Evolutionary conservation across 2,329 filamentous ascomycete genomes (phyloP).

Genomic region (Fusarium pseudocircinatum): DNA sequence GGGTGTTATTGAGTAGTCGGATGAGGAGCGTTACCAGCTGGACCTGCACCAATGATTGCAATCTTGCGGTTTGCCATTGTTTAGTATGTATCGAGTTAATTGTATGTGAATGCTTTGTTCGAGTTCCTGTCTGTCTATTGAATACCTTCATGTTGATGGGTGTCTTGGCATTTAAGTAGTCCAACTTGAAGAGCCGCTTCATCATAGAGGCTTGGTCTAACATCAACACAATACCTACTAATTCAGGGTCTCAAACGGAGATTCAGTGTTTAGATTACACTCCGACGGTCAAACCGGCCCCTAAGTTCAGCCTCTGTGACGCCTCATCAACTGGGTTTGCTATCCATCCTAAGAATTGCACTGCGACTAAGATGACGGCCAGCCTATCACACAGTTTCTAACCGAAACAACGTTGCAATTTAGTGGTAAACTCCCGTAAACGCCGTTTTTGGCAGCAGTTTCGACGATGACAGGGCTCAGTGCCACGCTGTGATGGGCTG

Average conservation of each 20-base stretch:
- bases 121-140: neutral
- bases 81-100: neutral
- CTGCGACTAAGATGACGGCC: neutral
- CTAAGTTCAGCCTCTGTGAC: constrained; percentile 16
- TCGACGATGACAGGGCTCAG: neutral
- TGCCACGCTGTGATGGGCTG: neutral
- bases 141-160: neutral
- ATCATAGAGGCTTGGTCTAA: neutral
- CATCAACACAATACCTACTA: neutral
- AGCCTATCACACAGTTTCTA: neutral
- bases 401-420: constrained; percentile 15
- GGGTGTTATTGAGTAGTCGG: neutral
- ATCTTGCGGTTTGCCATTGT: constrained; percentile 39
- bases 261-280: neutral
- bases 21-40: constrained; percentile 35
- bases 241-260: constrained; percentile 9
- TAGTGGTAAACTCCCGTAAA: neutral
- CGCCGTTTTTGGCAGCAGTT: neutral
- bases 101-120: neutral
- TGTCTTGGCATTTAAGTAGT: constrained; percentile 14
- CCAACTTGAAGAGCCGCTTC: neutral
- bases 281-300: constrained; percentile 24
- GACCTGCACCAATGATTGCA: constrained; percentile 44
- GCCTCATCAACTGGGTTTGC: neutral
- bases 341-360: neutral